Evolutionary conservation across 139 green algal genomes (phyloP).

Genomic region (Picochlorum sp.): DNA sequence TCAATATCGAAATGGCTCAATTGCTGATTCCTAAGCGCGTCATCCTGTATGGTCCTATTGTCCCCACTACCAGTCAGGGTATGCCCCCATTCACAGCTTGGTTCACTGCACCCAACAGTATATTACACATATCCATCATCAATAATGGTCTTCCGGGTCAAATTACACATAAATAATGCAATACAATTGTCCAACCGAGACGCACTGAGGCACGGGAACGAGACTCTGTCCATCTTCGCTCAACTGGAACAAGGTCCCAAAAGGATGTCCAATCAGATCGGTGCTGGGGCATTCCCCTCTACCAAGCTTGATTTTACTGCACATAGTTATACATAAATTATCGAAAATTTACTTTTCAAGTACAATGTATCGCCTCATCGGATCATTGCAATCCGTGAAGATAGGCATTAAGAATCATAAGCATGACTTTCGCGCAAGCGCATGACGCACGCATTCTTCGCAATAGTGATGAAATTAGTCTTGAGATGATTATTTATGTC

Average conservation of each 20-base stretch:
- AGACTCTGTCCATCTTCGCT: conserved; percentile 11
- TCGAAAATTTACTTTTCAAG: neutral
- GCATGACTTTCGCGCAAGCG: no score
- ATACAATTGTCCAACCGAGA: neutral
- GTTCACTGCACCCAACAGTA: conserved; percentile 3
- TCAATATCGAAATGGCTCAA: conserved; percentile 9
- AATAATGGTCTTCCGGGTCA: neutral
- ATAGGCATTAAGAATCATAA: no score
- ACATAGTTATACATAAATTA: neutral
- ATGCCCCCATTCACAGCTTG: conserved; percentile 1
- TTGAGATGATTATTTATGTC: neutral
- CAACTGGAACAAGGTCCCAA: conserved; percentile 44
- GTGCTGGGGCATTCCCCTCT: conserved; percentile 11
- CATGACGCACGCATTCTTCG: neutral
- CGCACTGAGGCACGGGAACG: neutral
- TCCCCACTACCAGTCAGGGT: neutral
- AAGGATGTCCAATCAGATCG: conserved; percentile 45
- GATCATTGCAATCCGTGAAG: neutral
- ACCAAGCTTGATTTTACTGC: conserved; percentile 15
- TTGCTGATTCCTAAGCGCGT: neutral
- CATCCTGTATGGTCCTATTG: conserved; percentile 9
- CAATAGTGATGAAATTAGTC: neutral
- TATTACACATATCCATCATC: neutral
- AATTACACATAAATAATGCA: neutral
- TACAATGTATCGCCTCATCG: neutral